phyloP scores from a whole-genome alignment of 768 basidiomycete genomes.

The Hygrophoropsis aurantiaca region DNA sequence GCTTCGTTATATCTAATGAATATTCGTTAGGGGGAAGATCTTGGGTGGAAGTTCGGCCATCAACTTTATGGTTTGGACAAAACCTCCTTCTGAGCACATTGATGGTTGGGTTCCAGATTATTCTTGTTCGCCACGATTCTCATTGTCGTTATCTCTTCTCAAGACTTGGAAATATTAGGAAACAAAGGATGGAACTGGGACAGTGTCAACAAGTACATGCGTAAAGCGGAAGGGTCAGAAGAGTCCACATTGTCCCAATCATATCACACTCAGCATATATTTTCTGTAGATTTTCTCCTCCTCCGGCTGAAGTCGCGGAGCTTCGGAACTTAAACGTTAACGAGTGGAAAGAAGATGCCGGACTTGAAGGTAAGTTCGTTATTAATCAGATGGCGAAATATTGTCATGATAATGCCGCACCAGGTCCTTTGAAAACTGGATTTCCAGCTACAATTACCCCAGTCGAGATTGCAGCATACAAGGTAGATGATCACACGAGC shows the following conservation, averaged over 20 bases:
- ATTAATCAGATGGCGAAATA: no score
- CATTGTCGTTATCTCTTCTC: neutral
- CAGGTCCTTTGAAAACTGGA: constrained; percentile 12
- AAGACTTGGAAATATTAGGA: constrained; percentile 43
- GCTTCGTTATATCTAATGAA: neutral
- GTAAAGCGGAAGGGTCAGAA: constrained; percentile 38
- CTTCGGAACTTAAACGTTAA: no score
- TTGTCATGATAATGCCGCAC: neutral
- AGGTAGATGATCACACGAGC: constrained; percentile 4
- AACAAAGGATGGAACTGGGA: constrained; percentile 58
- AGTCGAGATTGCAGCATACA: constrained; percentile 5
- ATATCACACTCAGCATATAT: no score
- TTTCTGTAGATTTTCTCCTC: no score
- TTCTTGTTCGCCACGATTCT: neutral
- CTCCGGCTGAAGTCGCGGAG: no score
- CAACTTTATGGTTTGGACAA: constrained; percentile 38
- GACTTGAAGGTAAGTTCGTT: no score
- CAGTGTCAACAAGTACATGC: constrained; percentile 37
- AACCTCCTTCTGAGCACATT: constrained; percentile 29
- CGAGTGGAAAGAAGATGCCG: no score
- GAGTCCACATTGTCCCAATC: no score
- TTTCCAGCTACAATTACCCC: constrained; percentile 8
- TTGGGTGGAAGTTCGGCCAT: constrained; percentile 44
- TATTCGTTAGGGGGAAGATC: constrained; percentile 20
- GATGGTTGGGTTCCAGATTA: constrained; percentile 18